phyloP scores from a whole-genome alignment of 2,329 filamentous ascomycete genomes.

The Ophiocordyceps sinensis region DNA sequence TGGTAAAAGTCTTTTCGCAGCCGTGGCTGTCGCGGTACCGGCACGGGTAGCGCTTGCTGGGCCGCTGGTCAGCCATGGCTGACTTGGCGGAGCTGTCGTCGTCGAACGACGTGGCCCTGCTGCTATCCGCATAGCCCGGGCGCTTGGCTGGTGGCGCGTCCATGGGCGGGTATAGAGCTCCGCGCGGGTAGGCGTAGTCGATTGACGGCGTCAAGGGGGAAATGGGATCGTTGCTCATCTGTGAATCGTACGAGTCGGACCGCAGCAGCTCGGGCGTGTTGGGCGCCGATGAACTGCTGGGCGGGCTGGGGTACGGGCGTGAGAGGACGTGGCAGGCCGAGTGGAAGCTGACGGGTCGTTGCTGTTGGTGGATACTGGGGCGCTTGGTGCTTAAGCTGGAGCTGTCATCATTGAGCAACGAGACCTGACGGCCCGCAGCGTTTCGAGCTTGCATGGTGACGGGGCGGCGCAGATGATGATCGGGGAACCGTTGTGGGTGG shows the following conservation, averaged over 20 bases:
- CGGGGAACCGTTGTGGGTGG: no score
- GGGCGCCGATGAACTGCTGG: constrained; percentile 30
- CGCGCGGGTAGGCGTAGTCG: constrained; percentile 24
- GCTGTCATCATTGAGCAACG: constrained; percentile 42
- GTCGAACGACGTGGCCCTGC: constrained; percentile 35
- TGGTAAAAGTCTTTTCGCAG: constrained; percentile 71
- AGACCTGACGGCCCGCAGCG: constrained; percentile 42
- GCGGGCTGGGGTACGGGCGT: constrained; percentile 19
- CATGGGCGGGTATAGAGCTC: constrained; percentile 21
- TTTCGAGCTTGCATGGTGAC: constrained; percentile 37
- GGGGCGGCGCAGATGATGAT: no score
- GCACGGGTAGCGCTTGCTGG: constrained; percentile 58
- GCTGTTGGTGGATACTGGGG: constrained; percentile 11
- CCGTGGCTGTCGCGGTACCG: constrained; percentile 55
- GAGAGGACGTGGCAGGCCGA: constrained; percentile 17
- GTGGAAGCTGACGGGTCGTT: constrained; percentile 17
- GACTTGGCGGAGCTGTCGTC: constrained; percentile 31
- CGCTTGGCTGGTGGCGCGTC: constrained; percentile 22
- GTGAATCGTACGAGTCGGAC: constrained; percentile 48
- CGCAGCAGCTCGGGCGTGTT: constrained; percentile 43
- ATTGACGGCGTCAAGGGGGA: constrained; percentile 42
- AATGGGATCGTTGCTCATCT: constrained; percentile 36
- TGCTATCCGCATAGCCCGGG: constrained; percentile 26
- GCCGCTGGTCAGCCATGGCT: constrained; percentile 24
- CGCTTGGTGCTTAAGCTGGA: constrained; percentile 4